These are phyloP conservation scores for Peniophora sp. DNA, from an alignment of 1,284 basidiomycete species.

Conservation along the genomic window DNA sequence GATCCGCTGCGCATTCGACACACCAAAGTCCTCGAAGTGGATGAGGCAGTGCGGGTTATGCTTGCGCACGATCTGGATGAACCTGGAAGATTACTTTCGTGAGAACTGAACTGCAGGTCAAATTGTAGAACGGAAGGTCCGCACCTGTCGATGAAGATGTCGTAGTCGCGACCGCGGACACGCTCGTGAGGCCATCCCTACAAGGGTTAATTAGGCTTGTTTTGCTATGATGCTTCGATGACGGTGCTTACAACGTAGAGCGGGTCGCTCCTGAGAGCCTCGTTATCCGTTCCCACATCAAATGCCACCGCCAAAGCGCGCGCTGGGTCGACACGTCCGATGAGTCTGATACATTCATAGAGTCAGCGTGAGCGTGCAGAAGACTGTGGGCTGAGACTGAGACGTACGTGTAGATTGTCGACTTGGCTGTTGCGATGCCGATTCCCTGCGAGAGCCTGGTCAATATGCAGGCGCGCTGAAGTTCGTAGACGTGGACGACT, in stretches of 20 bases:
- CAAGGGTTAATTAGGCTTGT: not conserved
- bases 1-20: conserved; percentile 67
- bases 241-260: conserved; percentile 53
- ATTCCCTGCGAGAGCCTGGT: not conserved
- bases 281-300: conserved; percentile 77
- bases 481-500: too few relatives aligned
- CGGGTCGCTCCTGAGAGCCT: conserved; percentile 49
- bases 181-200: conserved; percentile 63
- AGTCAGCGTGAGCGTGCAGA: too few relatives aligned
- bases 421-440: conserved; percentile 86
- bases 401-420: conserved; percentile 75
- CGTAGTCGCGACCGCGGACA: conserved; percentile 59
- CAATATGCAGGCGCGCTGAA: too few relatives aligned
- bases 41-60: conserved; percentile 42
- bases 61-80: conserved; percentile 37
- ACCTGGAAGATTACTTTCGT: conserved; percentile 16
- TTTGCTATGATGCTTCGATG: not conserved
- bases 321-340: conserved; percentile 75
- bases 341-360: conserved; percentile 39
- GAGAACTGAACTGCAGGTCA: not conserved
- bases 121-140: conserved; percentile 11
- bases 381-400: too few relatives aligned
- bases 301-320: conserved; percentile 59
- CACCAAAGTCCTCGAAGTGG: conserved; percentile 76
- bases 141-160: conserved; percentile 61